Percentiles rank a stretch among this genome's conserved stretches.
Evolutionary conservation across 306 rosid genomes (phyloP).

Genomic region (Dryas alaskensis): DNA sequence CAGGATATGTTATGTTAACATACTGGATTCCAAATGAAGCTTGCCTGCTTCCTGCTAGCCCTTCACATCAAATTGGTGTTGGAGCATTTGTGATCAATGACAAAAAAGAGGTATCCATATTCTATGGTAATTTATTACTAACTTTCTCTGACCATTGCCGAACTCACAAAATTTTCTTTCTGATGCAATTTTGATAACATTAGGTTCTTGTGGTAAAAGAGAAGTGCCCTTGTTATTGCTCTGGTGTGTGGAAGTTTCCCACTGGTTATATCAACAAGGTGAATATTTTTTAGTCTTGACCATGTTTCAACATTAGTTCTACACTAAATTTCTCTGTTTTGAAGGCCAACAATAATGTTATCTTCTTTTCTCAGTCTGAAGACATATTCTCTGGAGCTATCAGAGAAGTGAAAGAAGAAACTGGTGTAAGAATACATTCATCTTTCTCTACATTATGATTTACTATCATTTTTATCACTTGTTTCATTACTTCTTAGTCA

Average conservation of each 20-base stretch:
- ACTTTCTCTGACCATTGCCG: not conserved
- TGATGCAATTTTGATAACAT: not conserved
- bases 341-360: not conserved
- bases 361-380: slow-evolving; percentile 31
- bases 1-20: slow-evolving; percentile 47
- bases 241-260: slow-evolving; percentile 39
- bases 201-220: slow-evolving; percentile 50
- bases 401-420: slow-evolving; percentile 56
- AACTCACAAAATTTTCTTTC: not conserved
- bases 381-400: slow-evolving; percentile 37
- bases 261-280: slow-evolving; percentile 50
- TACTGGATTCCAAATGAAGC: slow-evolving; percentile 41
- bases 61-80: slow-evolving; percentile 48
- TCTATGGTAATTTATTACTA: not conserved
- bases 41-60: slow-evolving; percentile 45
- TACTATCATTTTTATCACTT: not conserved
- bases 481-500: not conserved
- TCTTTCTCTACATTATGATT: not conserved
- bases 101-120: slow-evolving; percentile 32
- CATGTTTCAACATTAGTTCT: not conserved
- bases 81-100: slow-evolving; percentile 45
- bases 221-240: slow-evolving; percentile 38
- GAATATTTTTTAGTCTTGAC: not conserved
- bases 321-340: not conserved
- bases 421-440: slow-evolving; percentile 33